Conservation (phyloP, 768 basidiomycete species). For the Paxillus involutus region DNA sequence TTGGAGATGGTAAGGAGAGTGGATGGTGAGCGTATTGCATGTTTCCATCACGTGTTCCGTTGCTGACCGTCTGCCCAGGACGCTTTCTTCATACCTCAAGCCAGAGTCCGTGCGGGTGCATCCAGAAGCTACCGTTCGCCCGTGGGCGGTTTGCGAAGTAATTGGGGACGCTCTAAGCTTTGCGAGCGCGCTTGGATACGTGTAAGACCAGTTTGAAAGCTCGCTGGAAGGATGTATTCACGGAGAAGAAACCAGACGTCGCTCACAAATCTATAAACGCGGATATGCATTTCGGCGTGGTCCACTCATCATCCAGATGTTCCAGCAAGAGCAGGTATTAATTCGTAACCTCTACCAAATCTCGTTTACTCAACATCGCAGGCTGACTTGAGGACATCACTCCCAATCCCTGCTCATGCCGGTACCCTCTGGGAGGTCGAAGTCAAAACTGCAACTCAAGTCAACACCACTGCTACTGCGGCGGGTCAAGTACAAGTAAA, state of each 20-base stretch:
- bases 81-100: conserved; percentile 77
- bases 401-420: conserved; percentile 73
- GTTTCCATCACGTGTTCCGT: not conserved
- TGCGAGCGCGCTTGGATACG: conserved; percentile 76
- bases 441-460: conserved; percentile 79
- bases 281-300: conserved; percentile 79
- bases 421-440: conserved; percentile 88
- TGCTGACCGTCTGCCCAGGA: conserved; percentile 41
- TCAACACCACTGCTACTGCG: conserved; percentile 55
- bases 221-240: conserved; percentile 1
- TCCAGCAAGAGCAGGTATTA: conserved; percentile 78
- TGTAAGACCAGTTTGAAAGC: conserved; percentile 40
- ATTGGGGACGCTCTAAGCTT: conserved; percentile 79
- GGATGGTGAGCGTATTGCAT: conserved; percentile 52
- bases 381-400: conserved; percentile 75
- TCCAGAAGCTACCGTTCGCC: conserved; percentile 84
- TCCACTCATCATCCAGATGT: conserved; percentile 72
- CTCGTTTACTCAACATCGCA: conserved; percentile 27
- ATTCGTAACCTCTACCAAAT: not conserved
- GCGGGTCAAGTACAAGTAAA: conserved; percentile 52
- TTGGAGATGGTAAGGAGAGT: conserved; percentile 51
- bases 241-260: conserved; percentile 40
- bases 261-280: conserved; percentile 78
- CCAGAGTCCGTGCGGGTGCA: conserved; percentile 83
- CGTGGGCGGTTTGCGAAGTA: conserved; percentile 80